Evolutionary conservation across 192 early-diverging fungal genomes (phyloP), one percentile per base, ranked within the genome.

Genomic region (Diversispora eburnea): DNA sequence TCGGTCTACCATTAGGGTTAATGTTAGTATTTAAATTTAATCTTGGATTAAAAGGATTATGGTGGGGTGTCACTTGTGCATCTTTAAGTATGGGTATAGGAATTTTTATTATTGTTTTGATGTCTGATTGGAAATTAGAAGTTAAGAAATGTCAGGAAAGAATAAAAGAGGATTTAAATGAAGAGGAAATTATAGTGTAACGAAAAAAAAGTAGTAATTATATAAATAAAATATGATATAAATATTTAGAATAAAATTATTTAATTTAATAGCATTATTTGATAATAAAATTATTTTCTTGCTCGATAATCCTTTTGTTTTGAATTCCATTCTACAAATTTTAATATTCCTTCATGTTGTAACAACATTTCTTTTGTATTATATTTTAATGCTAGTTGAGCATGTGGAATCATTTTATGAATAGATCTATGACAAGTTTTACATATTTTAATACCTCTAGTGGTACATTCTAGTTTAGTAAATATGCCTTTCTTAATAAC

Each of bases 1-100:
- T 91, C 12, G 91, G 86, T 6, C 70, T 93, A 57, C 93, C 91
- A 5, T n/a, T 88, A 10, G 88, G 87, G 8, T 76, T 87, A 10
- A 42, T 83, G 33, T 75, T 91, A 64, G 83, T 90, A 41, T 83
- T 93, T 73, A 74, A 77, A 60, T 57, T 82, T 13, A 71, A 76
- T 17, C 81, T 83, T 83, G 85, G 86, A 17, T 81, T 91, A 25
- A 75, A 80, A 25, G 91, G 91, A 17, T 77, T 92, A 22, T 92
- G 91, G 91, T 68, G 73, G 17, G 85, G 87, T 39, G 65, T 88
- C 3, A 85, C 82, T 51, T 70, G 83, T 10, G 91, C 81, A 8
- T 78, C 87, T 7, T 78, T 80, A 54, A 62, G 76, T 55, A 78
- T 82, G 8, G 76, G 76, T 33, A 33, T 78, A n/a, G 78, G 78